Base-by-base conservation (phyloP, 176 grass and related monocot genomes). In the Secale cereale region DNA sequence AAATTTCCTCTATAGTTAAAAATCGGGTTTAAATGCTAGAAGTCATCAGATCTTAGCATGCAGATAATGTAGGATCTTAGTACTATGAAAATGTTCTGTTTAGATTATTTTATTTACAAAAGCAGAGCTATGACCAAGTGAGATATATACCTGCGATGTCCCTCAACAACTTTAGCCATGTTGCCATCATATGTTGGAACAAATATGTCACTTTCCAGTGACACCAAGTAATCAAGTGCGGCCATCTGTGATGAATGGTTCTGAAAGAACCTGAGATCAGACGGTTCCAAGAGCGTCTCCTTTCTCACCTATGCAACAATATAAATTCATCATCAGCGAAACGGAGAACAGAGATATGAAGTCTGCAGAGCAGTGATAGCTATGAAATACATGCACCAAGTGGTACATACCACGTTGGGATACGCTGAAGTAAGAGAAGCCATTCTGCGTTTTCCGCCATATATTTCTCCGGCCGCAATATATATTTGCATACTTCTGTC, bases 381-480 rank as follows among this genome's bases (percentile, higher is more conserved):
- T 26, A 48, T 30, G 43, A 32, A 57, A 73, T 43, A 61, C 26
- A 15, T 78, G 59, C 70, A 39, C 2, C 36, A 35, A 59, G 66
- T 78, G 67, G 15, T 74, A 64, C 63, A 43, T 61, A 94, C 93
- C 93, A 95, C 80, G 33, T 90, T 90, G 20, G 93, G 93, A 90
- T 78, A 95, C 22, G 76, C 88, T 35, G 83, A 78, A 73, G 84
- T 84, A 81, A 95, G 88, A 52, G 86, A 67, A 82, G 80, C 59
- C 93, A 95, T 90, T 85, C 93, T 92, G 23, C 76, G 76, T 13
- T 59, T 67, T 52, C 88, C 88, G 54, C 93, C 88, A 74, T 81
- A 95, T 78, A 95, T 95, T 67, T 95, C 85, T 87, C 93, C 90
- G 35, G 90, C 86, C 35, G 93, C 93, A 52, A 95, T 88, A 61